phyloP scores from a whole-genome alignment of 116 monocot genomes.

The Dioscorea cayenensis region DNA sequence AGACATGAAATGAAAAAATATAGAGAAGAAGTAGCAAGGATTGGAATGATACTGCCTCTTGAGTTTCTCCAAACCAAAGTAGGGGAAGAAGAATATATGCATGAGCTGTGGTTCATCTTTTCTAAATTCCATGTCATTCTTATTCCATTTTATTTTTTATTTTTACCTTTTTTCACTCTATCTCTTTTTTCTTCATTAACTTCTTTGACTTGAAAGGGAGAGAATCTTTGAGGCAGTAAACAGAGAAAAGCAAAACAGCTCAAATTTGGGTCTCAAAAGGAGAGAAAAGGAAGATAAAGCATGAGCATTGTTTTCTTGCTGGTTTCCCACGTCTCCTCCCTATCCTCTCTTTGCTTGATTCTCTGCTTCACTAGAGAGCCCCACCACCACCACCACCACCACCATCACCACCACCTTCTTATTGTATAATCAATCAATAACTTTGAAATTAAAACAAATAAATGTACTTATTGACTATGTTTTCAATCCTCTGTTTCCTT shows the following conservation, averaged over 20 bases:
- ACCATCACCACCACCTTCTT: no score
- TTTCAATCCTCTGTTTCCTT: conserved; percentile 5
- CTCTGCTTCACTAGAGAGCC: conserved; percentile 22
- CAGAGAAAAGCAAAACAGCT: conserved; percentile 50
- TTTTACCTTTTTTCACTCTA: background rate
- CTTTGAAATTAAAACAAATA: background rate
- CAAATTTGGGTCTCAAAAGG: conserved; percentile 64
- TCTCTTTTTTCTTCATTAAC: conserved; percentile 16
- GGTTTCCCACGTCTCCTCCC: conserved; percentile 26
- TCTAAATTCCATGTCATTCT: conserved; percentile 5
- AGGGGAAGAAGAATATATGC: conserved; percentile 43
- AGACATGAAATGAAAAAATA: background rate
- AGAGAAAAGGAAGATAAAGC: conserved; percentile 40
- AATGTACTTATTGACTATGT: background rate
- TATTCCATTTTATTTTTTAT: conserved; percentile 7
- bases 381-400: conserved; percentile 20
- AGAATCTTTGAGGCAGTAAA: conserved; percentile 76
- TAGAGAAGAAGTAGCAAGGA: background rate
- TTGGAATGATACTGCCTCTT: background rate
- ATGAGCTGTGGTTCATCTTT: conserved; percentile 7
- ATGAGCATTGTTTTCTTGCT: conserved; percentile 34
- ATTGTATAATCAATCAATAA: conserved; percentile 14
- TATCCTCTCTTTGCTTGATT: conserved; percentile 37
- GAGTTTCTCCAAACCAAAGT: conserved; percentile 2
- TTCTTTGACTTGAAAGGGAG: conserved; percentile 71